Evolutionary conservation across 2,329 filamentous ascomycete species (phyloP), one percentile per base, ranked within the genome.

Genomic region (Aureobasidium sp.): DNA sequence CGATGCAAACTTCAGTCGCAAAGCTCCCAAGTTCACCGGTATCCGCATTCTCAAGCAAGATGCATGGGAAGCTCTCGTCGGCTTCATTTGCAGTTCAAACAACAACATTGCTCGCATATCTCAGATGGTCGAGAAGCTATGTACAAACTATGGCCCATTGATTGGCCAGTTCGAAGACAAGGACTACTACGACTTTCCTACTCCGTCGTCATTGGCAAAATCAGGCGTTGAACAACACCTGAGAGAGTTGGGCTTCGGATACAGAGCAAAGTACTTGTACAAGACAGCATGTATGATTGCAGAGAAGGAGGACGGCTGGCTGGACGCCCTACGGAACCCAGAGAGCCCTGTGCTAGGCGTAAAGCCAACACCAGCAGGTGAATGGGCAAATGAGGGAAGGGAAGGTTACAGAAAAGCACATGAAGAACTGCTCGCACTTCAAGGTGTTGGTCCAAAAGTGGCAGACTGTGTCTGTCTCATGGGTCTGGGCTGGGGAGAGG

Each of bases 61-160:
- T 78, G 87, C 93, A 1, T 99, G 95, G 94, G 94, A 99, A 74
- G 86, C 94, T 0, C 79, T 99, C 27, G 80, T 99, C 29, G 87
- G 89, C 61, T 99, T 99, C 75, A 99, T 99, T 66, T 99, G 94
- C 80, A 97, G 92, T 75, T 96, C 91, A 75, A 99, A 99, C 76
- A 99, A 99, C 77, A 97, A 99, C 72, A 99, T 99, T 64, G 83
- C 87, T 2, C 85, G 94, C 42, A 99, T 99, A 72, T 93, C 90
- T 5, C 90, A 95, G 75, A 99, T 99, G 94, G 91, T 93, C 27
- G 86, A 95, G 67, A 97, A 96, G 68, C 79, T 99, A 13, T 99
- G 95, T 72, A 74, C 83, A 32, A 83, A 95, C 69, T 99, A 97
- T 69, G 94, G 94, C 0, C 83, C 86, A 0, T 78, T 90, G 4